Base-by-base conservation (phyloP, 2,329 filamentous ascomycete genomes). In the Arthrobotrys pseudoclavata region DNA sequence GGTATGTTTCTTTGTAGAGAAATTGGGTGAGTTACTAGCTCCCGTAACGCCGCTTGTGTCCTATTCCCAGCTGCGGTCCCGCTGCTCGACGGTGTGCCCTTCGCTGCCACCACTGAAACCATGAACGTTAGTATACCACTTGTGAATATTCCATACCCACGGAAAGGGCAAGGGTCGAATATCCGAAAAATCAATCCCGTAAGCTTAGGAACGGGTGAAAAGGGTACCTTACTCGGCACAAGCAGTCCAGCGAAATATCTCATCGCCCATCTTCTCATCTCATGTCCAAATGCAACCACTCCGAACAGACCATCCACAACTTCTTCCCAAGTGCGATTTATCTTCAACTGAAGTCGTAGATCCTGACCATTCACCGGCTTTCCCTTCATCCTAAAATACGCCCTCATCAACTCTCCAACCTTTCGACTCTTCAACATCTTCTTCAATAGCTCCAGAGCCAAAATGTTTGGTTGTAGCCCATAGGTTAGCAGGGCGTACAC, bases 341-440 rank as follows among this genome's bases (percentile, higher is more conserved):
- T 45, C 72, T 76, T 76, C 61, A 76, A 48, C 29, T 76, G 72
- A 34, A 76, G 66, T 52, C 52, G 60, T 12, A 76, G 52, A 55
- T 70, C 66, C 22, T 67, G 50, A 10, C 67, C 72, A 37, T 67
- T 52, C 60, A 70, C n/a, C 10, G 72, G 72, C 31, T 37, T 47
- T 12, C 66, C 57, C n/a, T 40, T 66, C 72, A 76, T 76, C 20
- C 66, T 37, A 15, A 69, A 70, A 52, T 66, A 70, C 15, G 13
- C 10, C 48, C 72, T 63, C 72, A 76, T 70, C 31, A 66, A 22
- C 37, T 70, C 66, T 13, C 48, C 37, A 4, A 70, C 48, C 22
- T 45, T 55, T 42, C 52, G 57, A 47, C 60, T 52, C 45, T 53
- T 69, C 15, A 76, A 29, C 20, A 61, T 20, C 61, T 67, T 61